Conservation (phyloP, 1,139 yeast species). For the Petasospora fabianii region DNA sequence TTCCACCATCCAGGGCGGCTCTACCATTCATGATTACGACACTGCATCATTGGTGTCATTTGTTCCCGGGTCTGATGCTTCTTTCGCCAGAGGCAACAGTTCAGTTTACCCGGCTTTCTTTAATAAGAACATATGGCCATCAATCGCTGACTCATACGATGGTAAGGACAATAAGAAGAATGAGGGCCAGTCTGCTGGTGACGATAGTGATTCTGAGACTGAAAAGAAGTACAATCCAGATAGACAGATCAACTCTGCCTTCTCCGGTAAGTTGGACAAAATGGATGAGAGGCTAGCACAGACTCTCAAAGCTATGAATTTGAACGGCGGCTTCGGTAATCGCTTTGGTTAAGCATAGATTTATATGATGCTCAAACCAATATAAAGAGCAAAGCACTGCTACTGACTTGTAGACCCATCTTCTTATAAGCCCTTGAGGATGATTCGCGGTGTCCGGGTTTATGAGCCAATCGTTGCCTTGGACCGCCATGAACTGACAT, state of each 20-base stretch:
- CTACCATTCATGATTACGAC: conserved; percentile 38
- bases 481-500: no score
- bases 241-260: conserved; percentile 38
- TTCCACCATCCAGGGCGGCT: conserved; percentile 23
- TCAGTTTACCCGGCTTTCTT: conserved; percentile 30
- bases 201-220: conserved; percentile 5
- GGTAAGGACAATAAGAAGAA: conserved; percentile 24
- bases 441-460: no score
- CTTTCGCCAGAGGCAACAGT: conserved; percentile 16
- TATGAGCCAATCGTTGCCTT: no score
- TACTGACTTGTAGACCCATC: not conserved
- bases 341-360: not conserved
- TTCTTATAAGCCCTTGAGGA: no score
- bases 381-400: not conserved
- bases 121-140: conserved; percentile 37
- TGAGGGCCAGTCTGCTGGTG: conserved; percentile 16
- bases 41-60: conserved; percentile 48
- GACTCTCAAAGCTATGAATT: conserved; percentile 14
- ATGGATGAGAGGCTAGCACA: conserved; percentile 19
- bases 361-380: not conserved
- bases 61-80: conserved; percentile 32
- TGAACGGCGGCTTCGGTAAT: conserved; percentile 3
- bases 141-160: conserved; percentile 29
- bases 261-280: conserved; percentile 38
- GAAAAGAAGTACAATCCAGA: conserved; percentile 19